A percentile compares a stretch with the other conserved stretches of the same genome.
Conservation (phyloP, 2,329 filamentous ascomycete species). For the Teratosphaeria destructans region DNA sequence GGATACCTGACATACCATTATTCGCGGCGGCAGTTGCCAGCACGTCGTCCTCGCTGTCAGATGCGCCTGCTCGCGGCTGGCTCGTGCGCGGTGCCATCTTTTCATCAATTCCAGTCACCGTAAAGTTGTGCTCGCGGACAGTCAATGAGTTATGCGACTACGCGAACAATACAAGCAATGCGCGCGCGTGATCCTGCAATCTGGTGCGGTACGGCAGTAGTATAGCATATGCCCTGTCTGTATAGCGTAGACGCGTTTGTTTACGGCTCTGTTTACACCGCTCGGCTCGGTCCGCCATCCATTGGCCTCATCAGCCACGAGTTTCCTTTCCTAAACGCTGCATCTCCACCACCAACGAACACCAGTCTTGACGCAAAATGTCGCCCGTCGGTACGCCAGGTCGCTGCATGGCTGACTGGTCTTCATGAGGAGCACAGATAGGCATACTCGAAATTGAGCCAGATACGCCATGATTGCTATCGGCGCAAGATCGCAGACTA, state of each 20-base stretch:
- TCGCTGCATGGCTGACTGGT: too few species aligned
- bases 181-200: neutral
- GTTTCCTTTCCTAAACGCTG: neutral
- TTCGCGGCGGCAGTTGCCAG: slow-evolving; percentile 10
- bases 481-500: neutral
- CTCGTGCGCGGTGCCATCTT: slow-evolving; percentile 2
- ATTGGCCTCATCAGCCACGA: neutral
- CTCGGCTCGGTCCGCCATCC: neutral
- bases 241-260: neutral
- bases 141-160: neutral
- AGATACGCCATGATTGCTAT: neutral
- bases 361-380: too few species aligned
- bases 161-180: neutral
- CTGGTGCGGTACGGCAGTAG: too few species aligned
- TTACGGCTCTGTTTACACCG: neutral
- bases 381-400: too few species aligned
- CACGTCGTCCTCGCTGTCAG: slow-evolving; percentile 14
- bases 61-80: slow-evolving; percentile 9
- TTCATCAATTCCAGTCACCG: neutral
- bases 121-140: neutral
- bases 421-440: too few species aligned
- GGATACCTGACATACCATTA: neutral
- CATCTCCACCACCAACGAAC: neutral
- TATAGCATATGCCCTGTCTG: too few species aligned
- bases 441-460: neutral